A percentile compares a stretch with the other conserved stretches of the same genome.
These are phyloP conservation scores for Hibiscus mutabilis DNA, from an alignment of 345 rosid genomes.

Conservation along the genomic window DNA sequence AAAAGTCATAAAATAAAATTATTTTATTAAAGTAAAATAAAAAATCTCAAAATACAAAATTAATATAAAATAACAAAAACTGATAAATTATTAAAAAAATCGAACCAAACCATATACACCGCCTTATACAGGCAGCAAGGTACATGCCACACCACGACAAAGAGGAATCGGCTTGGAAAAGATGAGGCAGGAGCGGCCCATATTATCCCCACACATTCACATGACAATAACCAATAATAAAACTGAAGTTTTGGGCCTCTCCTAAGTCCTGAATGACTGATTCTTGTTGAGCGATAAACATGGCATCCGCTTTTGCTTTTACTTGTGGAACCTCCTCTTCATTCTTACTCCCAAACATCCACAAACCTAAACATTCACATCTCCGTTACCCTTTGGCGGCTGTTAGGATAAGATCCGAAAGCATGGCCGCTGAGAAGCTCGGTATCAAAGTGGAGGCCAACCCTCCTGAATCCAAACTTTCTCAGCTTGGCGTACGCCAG, in stretches of 20 bases:
- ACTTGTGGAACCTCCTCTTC: neutral
- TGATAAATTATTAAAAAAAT: too few species aligned
- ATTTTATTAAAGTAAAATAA: too few species aligned
- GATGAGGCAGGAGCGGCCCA: slow-evolving; percentile 30
- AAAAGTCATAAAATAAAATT: too few species aligned
- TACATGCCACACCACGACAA: neutral
- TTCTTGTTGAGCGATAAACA: too few species aligned
- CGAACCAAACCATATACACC: too few species aligned
- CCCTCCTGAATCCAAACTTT: slow-evolving; percentile 72
- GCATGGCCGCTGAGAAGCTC: slow-evolving; percentile 42
- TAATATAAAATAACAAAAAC: too few species aligned
- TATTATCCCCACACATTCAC: neutral
- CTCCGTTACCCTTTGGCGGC: neutral
- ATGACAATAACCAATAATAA: neutral
- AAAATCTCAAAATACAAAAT: too few species aligned
- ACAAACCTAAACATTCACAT: neutral
- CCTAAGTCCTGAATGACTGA: neutral
- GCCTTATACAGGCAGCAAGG: too few species aligned
- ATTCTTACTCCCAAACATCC: neutral
- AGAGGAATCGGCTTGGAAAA: neutral
- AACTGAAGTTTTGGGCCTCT: neutral
- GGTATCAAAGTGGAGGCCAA: slow-evolving; percentile 59
- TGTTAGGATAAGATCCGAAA: neutral
- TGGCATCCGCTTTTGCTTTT: slow-evolving; percentile 2
- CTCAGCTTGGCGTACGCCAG: slow-evolving; percentile 60